Evolutionary conservation across 768 basidiomycete genomes (phyloP), one percentile per base, ranked within the genome.

Genomic region (Flagelloscypha sp.): DNA sequence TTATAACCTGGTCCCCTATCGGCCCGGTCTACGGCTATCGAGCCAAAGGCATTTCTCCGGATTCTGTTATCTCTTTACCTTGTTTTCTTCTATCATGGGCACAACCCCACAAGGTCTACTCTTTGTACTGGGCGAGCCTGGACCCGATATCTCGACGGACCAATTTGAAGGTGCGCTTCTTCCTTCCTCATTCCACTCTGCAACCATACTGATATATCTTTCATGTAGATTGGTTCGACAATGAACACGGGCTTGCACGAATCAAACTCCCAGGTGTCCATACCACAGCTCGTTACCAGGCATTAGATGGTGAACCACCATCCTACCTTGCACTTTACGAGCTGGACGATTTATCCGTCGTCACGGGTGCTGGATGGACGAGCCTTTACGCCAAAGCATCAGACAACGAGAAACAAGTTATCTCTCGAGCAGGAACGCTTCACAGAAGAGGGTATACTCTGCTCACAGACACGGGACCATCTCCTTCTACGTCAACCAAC

Each of bases 171-270:
- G 61, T 61, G 35, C n/a, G 45, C 18, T 3, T 24, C 16, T 10
- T 13, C 27, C 12, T n/a, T 23, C 24, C 10, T 11, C 2, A 16
- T 35, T 19, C 27, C 27, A 28, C 12, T 8, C 18, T 23, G 16
- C 18, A 22, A 9, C 8, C 17, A 2, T 21, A 24, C 17, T 19
- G 17, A 22, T 11, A 10, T n/a, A n/a, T n/a, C n/a, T 21, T 10
- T 29, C 17, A 2, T 21, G 23, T 30, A 62, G 61, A 58, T 30
- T 62, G 60, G 57, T 61, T 59, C 47, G 55, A 58, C 33, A 55
- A 54, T 21, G 58, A 59, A 38, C 61, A 61, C 31, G 54, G 43
- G 20, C 58, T 58, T 7, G 48, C 49, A 7, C 46, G 57, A 18
- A 45, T 57, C 13, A 49, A 55, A 7, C 50, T 58, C 16, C 55